Evolutionary conservation across 306 rosid genomes (phyloP).

Genomic region (Gleditsia sinensis): DNA sequence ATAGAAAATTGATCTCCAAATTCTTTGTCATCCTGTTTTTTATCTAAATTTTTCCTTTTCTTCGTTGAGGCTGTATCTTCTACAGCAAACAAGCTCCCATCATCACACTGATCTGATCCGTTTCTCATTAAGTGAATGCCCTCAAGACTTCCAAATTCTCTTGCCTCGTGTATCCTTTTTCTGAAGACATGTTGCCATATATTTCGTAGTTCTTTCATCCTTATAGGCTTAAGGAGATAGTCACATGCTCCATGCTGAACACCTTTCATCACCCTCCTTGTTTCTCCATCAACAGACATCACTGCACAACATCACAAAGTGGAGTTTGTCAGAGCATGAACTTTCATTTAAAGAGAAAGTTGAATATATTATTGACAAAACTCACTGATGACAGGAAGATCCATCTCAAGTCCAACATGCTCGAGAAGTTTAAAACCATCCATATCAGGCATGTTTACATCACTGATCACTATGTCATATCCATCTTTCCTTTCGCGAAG

Average conservation of each 20-base stretch:
- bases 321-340: conserved; percentile 37
- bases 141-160: conserved; percentile 67
- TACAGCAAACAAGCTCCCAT: conserved; percentile 52
- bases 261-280: conserved; percentile 85
- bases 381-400: conserved; percentile 92
- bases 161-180: conserved; percentile 75
- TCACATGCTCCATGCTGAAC: conserved; percentile 97
- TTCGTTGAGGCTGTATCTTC: conserved; percentile 58
- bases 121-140: conserved; percentile 50
- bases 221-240: conserved; percentile 86
- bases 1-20: conserved; percentile 58
- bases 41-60: conserved; percentile 69
- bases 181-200: conserved; percentile 90
- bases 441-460: conserved; percentile 99
- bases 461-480: conserved; percentile 89
- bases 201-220: conserved; percentile 89
- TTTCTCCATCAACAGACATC: conserved; percentile 96
- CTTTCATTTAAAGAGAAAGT: conserved; percentile 31
- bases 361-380: conserved; percentile 36
- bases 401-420: conserved; percentile 97
- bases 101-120: conserved; percentile 64
- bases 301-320: conserved; percentile 49
- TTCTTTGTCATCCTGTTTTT: conserved; percentile 61
- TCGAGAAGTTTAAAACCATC: conserved; percentile 94
- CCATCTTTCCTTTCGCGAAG: conserved; percentile 85